phyloP scores from a whole-genome alignment of 2,329 filamentous ascomycete species.

The Aspergillus niger region DNA sequence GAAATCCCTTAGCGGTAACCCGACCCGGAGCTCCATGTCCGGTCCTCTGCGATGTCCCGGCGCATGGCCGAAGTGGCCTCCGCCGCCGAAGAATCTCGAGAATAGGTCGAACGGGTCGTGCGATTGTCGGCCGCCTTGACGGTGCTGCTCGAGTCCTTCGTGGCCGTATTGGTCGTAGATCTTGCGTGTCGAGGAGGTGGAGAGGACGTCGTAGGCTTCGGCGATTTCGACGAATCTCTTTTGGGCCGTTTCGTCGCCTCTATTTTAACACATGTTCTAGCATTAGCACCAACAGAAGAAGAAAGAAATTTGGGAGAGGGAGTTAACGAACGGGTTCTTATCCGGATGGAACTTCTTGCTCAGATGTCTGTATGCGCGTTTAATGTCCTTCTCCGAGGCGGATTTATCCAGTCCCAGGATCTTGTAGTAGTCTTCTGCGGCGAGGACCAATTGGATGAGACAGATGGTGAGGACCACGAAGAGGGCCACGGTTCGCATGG shows the following conservation, averaged over 20 bases:
- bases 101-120: conserved; percentile 97
- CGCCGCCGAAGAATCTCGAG: conserved; percentile 92
- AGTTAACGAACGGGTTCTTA: conserved; percentile 80
- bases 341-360: conserved; percentile 97
- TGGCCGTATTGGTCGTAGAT: conserved; percentile 95
- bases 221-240: conserved; percentile 92
- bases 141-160: conserved; percentile 82
- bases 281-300: background rate
- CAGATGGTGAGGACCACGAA: conserved; percentile 38
- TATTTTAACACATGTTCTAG: conserved; percentile 36
- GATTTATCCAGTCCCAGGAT: conserved; percentile 77
- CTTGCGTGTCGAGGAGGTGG: conserved; percentile 73
- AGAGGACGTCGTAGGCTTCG: conserved; percentile 92
- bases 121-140: conserved; percentile 64
- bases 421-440: conserved; percentile 58
- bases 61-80: conserved; percentile 75
- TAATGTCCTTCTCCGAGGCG: conserved; percentile 84
- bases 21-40: conserved; percentile 83
- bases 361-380: conserved; percentile 85
- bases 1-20: conserved; percentile 81
- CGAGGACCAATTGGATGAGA: conserved; percentile 42
- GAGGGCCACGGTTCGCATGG: conserved; percentile 40
- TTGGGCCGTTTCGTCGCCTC: conserved; percentile 75
- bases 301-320: background rate
- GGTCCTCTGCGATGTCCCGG: conserved; percentile 76